phyloP scores from a whole-genome alignment of 805 yeast species.

The Wickerhamomyces rabaulensis region DNA sequence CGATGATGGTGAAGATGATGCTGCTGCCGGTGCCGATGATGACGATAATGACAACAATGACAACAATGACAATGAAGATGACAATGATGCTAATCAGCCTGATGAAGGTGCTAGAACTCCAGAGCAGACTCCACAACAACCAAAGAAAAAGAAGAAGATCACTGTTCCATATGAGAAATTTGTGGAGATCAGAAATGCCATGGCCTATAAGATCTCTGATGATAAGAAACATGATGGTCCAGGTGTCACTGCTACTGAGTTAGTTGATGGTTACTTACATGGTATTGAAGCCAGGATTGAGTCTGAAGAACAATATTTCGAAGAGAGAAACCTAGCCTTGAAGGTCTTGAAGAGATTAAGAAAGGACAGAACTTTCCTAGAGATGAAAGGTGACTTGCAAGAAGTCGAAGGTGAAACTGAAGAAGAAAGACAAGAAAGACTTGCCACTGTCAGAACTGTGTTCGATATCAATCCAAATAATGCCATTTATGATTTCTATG shows the following conservation, averaged over 20 bases:
- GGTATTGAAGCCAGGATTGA: slow-evolving; percentile 67
- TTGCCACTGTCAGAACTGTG: slow-evolving; percentile 25
- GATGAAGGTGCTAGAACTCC: neutral
- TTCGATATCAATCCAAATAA: slow-evolving; percentile 68
- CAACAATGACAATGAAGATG: slow-evolving; percentile 8
- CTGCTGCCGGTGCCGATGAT: slow-evolving; percentile 34
- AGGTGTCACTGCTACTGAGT: slow-evolving; percentile 63
- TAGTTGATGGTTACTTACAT: slow-evolving; percentile 77
- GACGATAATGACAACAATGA: slow-evolving; percentile 7
- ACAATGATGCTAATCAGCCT: slow-evolving; percentile 3
- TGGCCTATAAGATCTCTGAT: slow-evolving; percentile 62
- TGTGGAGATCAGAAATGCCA: slow-evolving; percentile 72
- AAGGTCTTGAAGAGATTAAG: slow-evolving; percentile 82
- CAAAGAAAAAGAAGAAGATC: slow-evolving; percentile 31
- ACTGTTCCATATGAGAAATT: slow-evolving; percentile 82
- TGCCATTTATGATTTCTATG: slow-evolving; percentile 55
- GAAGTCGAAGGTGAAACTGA: slow-evolving; percentile 20
- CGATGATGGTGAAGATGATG: slow-evolving; percentile 42
- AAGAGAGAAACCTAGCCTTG: slow-evolving; percentile 63
- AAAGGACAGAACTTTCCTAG: slow-evolving; percentile 79
- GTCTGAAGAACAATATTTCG: slow-evolving; percentile 64
- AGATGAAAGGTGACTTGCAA: slow-evolving; percentile 39
- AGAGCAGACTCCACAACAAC: neutral
- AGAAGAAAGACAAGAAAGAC: slow-evolving; percentile 21
- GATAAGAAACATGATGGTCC: slow-evolving; percentile 45